These are phyloP conservation scores for Blastobotrys mokoenaii DNA, from an alignment of 805 yeast genomes.

Conservation along the genomic window DNA sequence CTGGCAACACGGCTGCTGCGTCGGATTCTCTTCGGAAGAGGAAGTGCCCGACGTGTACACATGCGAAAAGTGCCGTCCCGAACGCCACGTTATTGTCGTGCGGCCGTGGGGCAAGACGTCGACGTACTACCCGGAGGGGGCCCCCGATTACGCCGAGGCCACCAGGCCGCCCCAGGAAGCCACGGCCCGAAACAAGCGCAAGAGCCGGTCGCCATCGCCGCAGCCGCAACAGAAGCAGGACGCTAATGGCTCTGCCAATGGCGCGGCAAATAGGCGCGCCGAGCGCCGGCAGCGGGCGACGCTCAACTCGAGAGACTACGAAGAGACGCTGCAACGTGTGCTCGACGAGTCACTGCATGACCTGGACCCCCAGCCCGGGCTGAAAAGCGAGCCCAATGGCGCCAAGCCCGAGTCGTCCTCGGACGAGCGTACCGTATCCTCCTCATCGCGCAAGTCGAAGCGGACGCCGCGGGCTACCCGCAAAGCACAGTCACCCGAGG, in stretches of 20 bases:
- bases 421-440: too few species aligned
- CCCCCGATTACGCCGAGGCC: background rate
- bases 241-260: background rate
- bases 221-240: constrained; percentile 2
- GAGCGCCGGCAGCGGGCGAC: constrained; percentile 12
- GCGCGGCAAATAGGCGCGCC: background rate
- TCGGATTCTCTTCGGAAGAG: constrained; percentile 66
- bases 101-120: constrained; percentile 41
- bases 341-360: constrained; percentile 33
- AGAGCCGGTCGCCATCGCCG: background rate
- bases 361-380: constrained; percentile 23
- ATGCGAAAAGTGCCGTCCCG: constrained; percentile 90
- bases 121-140: constrained; percentile 40
- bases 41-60: constrained; percentile 88
- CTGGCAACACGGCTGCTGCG: constrained; percentile 98
- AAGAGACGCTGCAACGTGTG: constrained; percentile 29
- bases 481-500: background rate
- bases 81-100: constrained; percentile 53
- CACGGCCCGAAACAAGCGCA: background rate
- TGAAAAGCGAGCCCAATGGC: constrained; percentile 21
- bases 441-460: too few species aligned
- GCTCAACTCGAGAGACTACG: constrained; percentile 19
- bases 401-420: too few species aligned
- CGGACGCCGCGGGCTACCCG: too few species aligned
- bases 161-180: background rate